Percentiles rank a stretch among this genome's conserved stretches.
phyloP scores from a whole-genome alignment of 2,329 filamentous ascomycete species.

The Metarhizium brunneum region DNA sequence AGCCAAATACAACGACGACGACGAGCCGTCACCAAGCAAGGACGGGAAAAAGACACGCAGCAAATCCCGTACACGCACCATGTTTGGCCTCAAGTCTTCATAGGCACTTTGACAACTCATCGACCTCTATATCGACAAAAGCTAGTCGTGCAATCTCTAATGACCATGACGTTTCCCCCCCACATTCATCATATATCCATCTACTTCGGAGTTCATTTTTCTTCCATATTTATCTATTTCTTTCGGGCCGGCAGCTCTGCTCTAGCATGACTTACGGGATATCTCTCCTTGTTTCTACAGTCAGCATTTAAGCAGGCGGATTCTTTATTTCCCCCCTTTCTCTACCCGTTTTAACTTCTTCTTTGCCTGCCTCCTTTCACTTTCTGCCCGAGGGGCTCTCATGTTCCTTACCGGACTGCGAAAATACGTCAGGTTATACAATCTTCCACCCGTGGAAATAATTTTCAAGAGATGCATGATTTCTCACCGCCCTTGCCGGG shows the following conservation, averaged over 20 bases:
- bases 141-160: slow-evolving; percentile 8
- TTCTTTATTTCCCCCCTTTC: not conserved
- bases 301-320: slow-evolving; percentile 12
- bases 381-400: not conserved
- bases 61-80: slow-evolving; percentile 66
- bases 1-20: slow-evolving; percentile 74
- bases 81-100: slow-evolving; percentile 49
- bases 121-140: not conserved
- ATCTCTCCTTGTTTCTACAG: slow-evolving; percentile 5
- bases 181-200: slow-evolving; percentile 15
- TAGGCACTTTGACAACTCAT: not conserved
- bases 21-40: slow-evolving; percentile 31
- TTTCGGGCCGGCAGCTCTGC: not conserved
- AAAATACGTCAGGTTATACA: not conserved
- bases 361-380: not conserved
- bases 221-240: slow-evolving; percentile 7
- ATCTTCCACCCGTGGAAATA: not conserved
- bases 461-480: not conserved
- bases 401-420: not conserved
- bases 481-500: not conserved
- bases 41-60: slow-evolving; percentile 58
- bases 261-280: not conserved
- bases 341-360: not conserved
- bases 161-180: slow-evolving; percentile 18
- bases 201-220: slow-evolving; percentile 21